Evolutionary conservation across 2,329 filamentous ascomycete genomes (phyloP), one percentile per base, ranked within the genome.

Genomic region (Incumbomyces delicatus): DNA sequence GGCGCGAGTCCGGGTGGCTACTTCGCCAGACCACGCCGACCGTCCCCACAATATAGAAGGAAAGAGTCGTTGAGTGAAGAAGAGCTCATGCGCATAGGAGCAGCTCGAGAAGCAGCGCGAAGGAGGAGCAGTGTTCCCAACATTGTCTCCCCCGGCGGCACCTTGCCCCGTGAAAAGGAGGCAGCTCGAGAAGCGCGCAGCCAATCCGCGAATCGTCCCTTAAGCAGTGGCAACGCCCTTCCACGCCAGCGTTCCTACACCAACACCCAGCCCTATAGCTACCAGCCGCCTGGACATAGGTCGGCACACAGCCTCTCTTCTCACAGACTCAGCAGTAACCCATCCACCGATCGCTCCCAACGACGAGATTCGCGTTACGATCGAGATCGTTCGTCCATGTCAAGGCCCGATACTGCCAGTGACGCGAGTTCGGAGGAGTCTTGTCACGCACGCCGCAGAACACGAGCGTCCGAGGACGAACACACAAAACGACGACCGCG

Each of bases 371-470:
- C 27, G 11, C 49, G 53, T 37, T 50, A 46, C 29, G 31, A 38
- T 32, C 42, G 41, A 13, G 49, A 54, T 38, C 46, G 49, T 22
- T 52, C 52, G 12, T 53, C 54, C 13, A 46, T 44, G 2, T 49
- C 52, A 20, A 51, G 44, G 18, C 47, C 49, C 6, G 32, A 36
- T 20, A 33, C 46, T 1, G 53, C 49, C 14, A 52, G 54, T 34
- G 57, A 63, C 41, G 61, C 61, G 33, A 60, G 56, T 44, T 60
- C 63, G 13, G 62, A 66, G 47, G 57, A 62, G 14, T 52, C 58
- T 4, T 49, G 60, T 12, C 46, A 50, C 2, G 57, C 59, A 14
- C 50, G 47, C 6, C 47, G 44, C 17, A 27, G 8, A 27, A 46
- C 49, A 42, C 48, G 47, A 14, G 41, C 17, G n/a, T 51, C 54